These are phyloP conservation scores for Arabidopsis suecica DNA, from an alignment of 345 rosid species.

Conservation along the genomic window DNA sequence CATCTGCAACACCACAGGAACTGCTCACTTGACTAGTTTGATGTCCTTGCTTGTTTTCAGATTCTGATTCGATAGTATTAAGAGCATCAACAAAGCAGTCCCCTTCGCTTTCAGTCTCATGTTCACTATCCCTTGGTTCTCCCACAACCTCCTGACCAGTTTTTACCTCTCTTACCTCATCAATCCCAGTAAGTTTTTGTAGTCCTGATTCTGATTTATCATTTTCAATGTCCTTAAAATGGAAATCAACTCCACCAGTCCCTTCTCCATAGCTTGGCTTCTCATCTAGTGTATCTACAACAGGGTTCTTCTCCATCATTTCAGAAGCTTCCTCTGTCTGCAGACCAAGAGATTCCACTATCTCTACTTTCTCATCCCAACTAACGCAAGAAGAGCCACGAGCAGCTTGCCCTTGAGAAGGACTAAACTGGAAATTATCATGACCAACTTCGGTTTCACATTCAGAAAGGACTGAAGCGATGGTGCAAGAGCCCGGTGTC, in stretches of 20 bases:
- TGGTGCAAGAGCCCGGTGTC: slow-evolving; percentile 49
- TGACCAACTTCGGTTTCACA: slow-evolving; percentile 47
- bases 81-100: slow-evolving; percentile 85
- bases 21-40: slow-evolving; percentile 32
- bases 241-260: slow-evolving; percentile 42
- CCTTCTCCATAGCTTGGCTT: slow-evolving; percentile 33
- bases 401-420: slow-evolving; percentile 49
- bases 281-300: slow-evolving; percentile 26
- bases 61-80: slow-evolving; percentile 82
- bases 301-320: slow-evolving; percentile 25
- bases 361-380: slow-evolving; percentile 90
- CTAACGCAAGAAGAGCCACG: slow-evolving; percentile 58
- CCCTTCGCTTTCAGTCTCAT: slow-evolving; percentile 79
- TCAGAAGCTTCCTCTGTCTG: slow-evolving; percentile 48
- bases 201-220: slow-evolving; percentile 42
- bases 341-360: slow-evolving; percentile 52
- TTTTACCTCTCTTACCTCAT: slow-evolving; percentile 60
- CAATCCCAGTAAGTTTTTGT: slow-evolving; percentile 55
- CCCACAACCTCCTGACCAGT: slow-evolving; percentile 56
- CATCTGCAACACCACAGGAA: slow-evolving; percentile 19
- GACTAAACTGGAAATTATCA: slow-evolving; percentile 46
- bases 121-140: slow-evolving; percentile 57
- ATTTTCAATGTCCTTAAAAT: slow-evolving; percentile 39
- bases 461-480: slow-evolving; percentile 52
- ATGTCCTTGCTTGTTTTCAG: slow-evolving; percentile 45